These are phyloP conservation scores for Verbena officinalis DNA, from an alignment of 257 asterid species.

Conservation along the genomic window DNA sequence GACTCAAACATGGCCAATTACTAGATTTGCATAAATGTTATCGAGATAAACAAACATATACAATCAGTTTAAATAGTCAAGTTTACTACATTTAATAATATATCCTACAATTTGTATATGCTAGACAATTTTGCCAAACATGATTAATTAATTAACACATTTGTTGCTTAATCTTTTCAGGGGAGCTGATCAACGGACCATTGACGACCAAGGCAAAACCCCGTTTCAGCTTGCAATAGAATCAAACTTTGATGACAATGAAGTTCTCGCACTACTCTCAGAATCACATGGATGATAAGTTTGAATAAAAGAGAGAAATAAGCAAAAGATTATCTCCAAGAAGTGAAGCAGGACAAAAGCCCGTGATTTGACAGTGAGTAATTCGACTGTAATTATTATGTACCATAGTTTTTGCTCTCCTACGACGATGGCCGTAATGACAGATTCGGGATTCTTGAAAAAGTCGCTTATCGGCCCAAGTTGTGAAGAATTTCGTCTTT, in stretches of 20 bases:
- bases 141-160: background rate
- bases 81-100: no score
- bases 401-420: slow-evolving; percentile 29
- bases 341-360: slow-evolving; percentile 20
- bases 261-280: slow-evolving; percentile 66
- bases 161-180: slow-evolving; percentile 41
- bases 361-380: slow-evolving; percentile 31
- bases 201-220: slow-evolving; percentile 65
- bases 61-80: no score
- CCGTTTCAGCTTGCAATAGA: slow-evolving; percentile 63
- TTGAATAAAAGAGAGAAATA: background rate
- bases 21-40: no score
- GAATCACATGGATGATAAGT: slow-evolving; percentile 45
- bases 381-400: slow-evolving; percentile 50
- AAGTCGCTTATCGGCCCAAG: slow-evolving; percentile 15
- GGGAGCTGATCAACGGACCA: slow-evolving; percentile 85
- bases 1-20: no score
- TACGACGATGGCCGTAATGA: slow-evolving; percentile 17
- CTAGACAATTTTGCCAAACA: no score
- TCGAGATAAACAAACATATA: no score
- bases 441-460: slow-evolving; percentile 21
- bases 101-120: no score
- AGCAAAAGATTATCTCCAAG: background rate
- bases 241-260: slow-evolving; percentile 63
- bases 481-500: slow-evolving; percentile 18